A percentile compares a stretch with the other conserved stretches of the same genome.
Conservation (phyloP, 2,329 filamentous ascomycete genomes). For the Clonostachys rosea region DNA sequence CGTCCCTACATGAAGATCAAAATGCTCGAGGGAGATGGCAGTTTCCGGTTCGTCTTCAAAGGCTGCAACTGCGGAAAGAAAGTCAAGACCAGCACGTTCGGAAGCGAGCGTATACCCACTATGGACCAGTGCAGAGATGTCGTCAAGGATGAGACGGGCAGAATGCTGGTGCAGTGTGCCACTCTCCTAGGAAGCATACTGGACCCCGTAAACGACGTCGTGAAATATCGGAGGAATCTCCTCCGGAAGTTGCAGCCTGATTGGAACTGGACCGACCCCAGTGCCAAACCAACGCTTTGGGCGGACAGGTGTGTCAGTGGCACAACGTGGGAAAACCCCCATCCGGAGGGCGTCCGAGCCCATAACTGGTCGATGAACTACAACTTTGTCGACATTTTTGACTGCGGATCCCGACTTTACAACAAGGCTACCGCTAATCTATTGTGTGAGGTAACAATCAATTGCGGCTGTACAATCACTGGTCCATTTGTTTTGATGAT, state of each 20-base stretch:
- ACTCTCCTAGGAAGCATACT: constrained; percentile 2
- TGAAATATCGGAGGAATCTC: constrained; percentile 2
- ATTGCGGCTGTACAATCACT: neutral
- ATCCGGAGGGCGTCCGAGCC: neutral
- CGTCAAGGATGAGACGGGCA: constrained; percentile 3
- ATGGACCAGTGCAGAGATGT: constrained; percentile 2
- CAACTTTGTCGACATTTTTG: neutral
- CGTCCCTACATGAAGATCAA: constrained; percentile 2
- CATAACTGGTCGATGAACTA: constrained; percentile 6
- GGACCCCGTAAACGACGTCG: neutral
- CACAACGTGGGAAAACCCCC: constrained; percentile 4
- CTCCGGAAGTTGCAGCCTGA: constrained; percentile 2
- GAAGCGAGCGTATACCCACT: constrained; percentile 3
- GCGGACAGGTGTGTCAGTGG: constrained; percentile 5
- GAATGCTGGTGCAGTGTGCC: constrained; percentile 3
- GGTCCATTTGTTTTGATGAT: neutral
- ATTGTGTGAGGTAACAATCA: neutral
- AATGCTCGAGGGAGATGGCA: neutral
- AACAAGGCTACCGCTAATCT: neutral
- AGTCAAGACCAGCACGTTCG: constrained; percentile 3
- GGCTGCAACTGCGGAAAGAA: constrained; percentile 7
- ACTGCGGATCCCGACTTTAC: neutral
- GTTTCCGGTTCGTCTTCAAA: constrained; percentile 5
- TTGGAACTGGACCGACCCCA: constrained; percentile 1
- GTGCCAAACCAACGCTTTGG: constrained; percentile 3